phyloP scores from a whole-genome alignment of 257 asterid species.

The Solanum pinnatisectum region DNA sequence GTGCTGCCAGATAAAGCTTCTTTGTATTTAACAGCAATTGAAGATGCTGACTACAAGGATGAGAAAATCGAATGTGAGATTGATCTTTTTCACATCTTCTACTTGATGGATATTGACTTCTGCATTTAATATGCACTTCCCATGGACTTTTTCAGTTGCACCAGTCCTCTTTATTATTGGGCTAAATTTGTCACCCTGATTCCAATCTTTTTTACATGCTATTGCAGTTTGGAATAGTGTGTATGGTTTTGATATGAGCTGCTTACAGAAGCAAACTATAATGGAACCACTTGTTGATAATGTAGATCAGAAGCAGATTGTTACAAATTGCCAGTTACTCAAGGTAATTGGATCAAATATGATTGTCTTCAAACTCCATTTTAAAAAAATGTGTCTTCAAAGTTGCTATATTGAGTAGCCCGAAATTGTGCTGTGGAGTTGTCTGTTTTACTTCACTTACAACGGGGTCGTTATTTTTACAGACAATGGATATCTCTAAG shows the following conservation, averaged over 20 bases:
- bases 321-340: conserved; percentile 70
- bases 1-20: conserved; percentile 87
- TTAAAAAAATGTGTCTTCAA: neutral
- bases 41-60: conserved; percentile 96
- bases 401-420: neutral
- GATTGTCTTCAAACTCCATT: neutral
- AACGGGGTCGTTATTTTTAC: conserved; percentile 1
- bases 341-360: conserved; percentile 36
- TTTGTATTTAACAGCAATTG: conserved; percentile 78
- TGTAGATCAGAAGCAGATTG: conserved; percentile 84
- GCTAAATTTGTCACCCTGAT: neutral
- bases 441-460: neutral
- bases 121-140: neutral
- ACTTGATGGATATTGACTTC: conserved; percentile 1
- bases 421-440: neutral
- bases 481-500: conserved; percentile 96
- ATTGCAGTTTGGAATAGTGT: conserved; percentile 75
- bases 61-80: conserved; percentile 90
- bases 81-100: conserved; percentile 5
- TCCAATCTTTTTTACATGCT: neutral
- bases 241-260: conserved; percentile 94
- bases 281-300: conserved; percentile 89
- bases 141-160: neutral
- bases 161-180: neutral
- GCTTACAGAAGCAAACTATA: conserved; percentile 83